Evolutionary conservation across 2,329 filamentous ascomycete species (phyloP), one percentile per base, ranked within the genome.

Genomic region (Fusarium mexicanum): DNA sequence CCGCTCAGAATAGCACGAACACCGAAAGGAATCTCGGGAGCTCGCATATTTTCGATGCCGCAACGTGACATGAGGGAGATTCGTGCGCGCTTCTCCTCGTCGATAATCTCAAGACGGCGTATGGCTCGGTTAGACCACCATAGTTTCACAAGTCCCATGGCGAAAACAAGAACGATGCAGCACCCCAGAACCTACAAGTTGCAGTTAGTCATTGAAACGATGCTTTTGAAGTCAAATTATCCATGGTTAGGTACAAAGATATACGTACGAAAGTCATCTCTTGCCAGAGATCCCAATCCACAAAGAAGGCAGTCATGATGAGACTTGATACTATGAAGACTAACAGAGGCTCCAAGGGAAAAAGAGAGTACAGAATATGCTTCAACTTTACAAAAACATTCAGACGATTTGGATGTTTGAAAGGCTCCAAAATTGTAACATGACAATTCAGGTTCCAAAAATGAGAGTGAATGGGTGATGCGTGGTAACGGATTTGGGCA

Each of bases 211-310:
- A 18, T 14, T 22, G 18, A 18, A 38, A 33, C 13, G n/a, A 33
- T 29, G 5, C 20, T 43, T 33, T 12, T 6, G 33, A 18, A 20
- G 17, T 33, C 8, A 26, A 18, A 57, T 18, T 11, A 6, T 35
- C 22, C 48, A 35, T 35, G n/a, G n/a, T 7, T 37, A 16, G n/a
- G 10, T 29, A 14, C 33, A 35, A 35, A 16, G 38, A 37, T 40
- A 22, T 17, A 87, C 93, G 87, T 85, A 97, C 95, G 85, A 97
- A 94, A 61, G 91, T 93, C 91, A 98, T 91, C 85, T 97, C 91
- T 86, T 96, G 90, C 95, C 95, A 98, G 78, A 96, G 85, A 76
- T 89, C 85, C 95, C 94, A 97, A 57, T 84, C 86, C 47, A 86
- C 78, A 82, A 93, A 94, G 82, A 94, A 94, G 44, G 78, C 80